Percentiles rank a stretch among this genome's conserved stretches.
These are phyloP conservation scores for Fragosphaeria purpurea DNA, from an alignment of 2,329 filamentous ascomycete species.

Conservation along the genomic window DNA sequence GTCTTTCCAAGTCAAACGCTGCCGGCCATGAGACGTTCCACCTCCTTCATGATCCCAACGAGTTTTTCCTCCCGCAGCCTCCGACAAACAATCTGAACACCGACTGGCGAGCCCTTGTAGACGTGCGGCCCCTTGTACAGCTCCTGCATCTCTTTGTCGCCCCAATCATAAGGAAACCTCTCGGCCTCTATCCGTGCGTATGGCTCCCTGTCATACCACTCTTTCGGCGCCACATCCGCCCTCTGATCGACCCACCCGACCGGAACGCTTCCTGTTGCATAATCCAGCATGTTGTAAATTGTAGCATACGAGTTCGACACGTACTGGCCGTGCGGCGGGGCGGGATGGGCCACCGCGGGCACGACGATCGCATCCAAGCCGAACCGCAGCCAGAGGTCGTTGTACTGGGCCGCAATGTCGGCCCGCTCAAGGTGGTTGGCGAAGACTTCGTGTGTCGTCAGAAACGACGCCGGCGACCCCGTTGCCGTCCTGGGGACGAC, in stretches of 20 bases:
- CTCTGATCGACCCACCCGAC: constrained; percentile 16
- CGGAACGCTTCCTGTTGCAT: constrained; percentile 17
- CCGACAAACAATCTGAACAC: constrained; percentile 2
- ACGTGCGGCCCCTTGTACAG: constrained; percentile 3
- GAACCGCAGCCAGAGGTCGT: neutral
- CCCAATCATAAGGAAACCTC: constrained; percentile 3
- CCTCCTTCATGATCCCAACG: constrained; percentile 4
- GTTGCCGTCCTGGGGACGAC: constrained; percentile 4
- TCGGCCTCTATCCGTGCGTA: neutral
- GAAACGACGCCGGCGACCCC: constrained; percentile 1
- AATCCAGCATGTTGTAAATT: constrained; percentile 11
- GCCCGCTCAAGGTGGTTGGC: neutral
- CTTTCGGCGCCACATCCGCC: constrained; percentile 13
- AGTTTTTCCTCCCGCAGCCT: constrained; percentile 5
- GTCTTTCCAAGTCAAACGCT: no score
- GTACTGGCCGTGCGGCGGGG: constrained; percentile 3
- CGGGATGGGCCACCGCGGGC: constrained; percentile 2
- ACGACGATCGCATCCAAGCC: constrained; percentile 1
- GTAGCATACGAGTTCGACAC: neutral
- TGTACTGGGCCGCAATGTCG: neutral
- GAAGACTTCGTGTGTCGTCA: constrained; percentile 1
- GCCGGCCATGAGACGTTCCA: neutral
- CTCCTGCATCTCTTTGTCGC: constrained; percentile 1
- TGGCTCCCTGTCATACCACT: constrained; percentile 10
- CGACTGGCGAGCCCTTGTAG: neutral